Percentiles rank a stretch among this genome's conserved stretches.
Evolutionary conservation across 2,329 filamentous ascomycete genomes (phyloP).

Genomic region (Pseudocercospora fijiensis): DNA sequence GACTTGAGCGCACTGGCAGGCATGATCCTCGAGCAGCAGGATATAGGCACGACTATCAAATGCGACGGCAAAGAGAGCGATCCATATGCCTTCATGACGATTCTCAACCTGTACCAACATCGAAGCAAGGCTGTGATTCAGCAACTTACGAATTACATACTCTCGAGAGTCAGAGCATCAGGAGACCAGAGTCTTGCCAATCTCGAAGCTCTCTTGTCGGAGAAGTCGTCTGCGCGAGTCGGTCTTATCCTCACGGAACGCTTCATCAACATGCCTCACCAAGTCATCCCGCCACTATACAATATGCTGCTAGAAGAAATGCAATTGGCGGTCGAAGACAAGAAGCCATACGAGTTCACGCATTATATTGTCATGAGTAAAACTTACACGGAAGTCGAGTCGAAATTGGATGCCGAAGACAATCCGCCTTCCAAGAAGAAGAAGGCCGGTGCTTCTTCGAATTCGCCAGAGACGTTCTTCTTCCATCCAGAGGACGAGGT

Average conservation of each 20-base stretch:
- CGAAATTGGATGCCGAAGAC: slow-evolving; percentile 69
- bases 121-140: slow-evolving; percentile 69
- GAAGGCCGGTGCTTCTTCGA: slow-evolving; percentile 43
- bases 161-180: slow-evolving; percentile 53
- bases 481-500: slow-evolving; percentile 97
- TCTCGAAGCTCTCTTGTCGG: slow-evolving; percentile 41
- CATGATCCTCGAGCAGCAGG: slow-evolving; percentile 79
- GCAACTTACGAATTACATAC: slow-evolving; percentile 70
- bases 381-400: slow-evolving; percentile 86
- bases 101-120: slow-evolving; percentile 78
- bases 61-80: slow-evolving; percentile 93
- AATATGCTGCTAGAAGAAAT: slow-evolving; percentile 91
- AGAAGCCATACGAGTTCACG: slow-evolving; percentile 87
- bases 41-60: slow-evolving; percentile 92
- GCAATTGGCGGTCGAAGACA: slow-evolving; percentile 79
- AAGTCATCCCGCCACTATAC: slow-evolving; percentile 92
- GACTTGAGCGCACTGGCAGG: slow-evolving; percentile 85
- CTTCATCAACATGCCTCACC: slow-evolving; percentile 93
- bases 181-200: slow-evolving; percentile 38
- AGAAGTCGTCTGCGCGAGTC: slow-evolving; percentile 53
- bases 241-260: slow-evolving; percentile 89
- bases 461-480: slow-evolving; percentile 64
- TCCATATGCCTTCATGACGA: slow-evolving; percentile 87
- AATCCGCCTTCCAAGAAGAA: slow-evolving; percentile 61
- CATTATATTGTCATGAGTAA: slow-evolving; percentile 92